A percentile compares a stretch with the other conserved stretches of the same genome.
Evolutionary conservation across 2,329 filamentous ascomycete species (phyloP).

Genomic region (Diaporthe humulicola): DNA sequence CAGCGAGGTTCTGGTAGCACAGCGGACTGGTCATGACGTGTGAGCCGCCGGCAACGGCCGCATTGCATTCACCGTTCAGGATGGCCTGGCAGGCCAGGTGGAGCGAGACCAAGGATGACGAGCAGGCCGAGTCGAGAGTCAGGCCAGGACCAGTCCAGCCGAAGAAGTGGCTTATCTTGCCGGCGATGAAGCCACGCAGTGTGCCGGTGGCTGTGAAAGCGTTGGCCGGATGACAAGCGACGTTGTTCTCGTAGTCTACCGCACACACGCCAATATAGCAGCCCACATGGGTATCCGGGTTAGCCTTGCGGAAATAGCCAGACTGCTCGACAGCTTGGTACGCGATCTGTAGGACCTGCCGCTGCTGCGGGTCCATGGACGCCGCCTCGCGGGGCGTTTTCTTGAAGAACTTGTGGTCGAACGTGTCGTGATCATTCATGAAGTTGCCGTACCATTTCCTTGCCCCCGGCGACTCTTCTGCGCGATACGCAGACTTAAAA

Average conservation of each 20-base stretch:
- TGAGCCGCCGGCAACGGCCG: conserved; percentile 49
- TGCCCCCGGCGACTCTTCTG: neutral
- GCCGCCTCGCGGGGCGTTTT: conserved; percentile 51
- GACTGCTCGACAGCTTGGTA: conserved; percentile 54
- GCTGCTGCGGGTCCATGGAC: conserved; percentile 58
- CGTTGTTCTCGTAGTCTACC: conserved; percentile 58
- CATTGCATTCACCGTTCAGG: conserved; percentile 45
- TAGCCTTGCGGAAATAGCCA: conserved; percentile 43
- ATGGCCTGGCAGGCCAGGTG: conserved; percentile 51
- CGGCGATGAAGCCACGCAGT: conserved; percentile 46
- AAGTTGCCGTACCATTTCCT: conserved; percentile 44
- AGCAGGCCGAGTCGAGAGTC: conserved; percentile 53
- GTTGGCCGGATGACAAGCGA: conserved; percentile 51
- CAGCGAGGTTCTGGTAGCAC: conserved; percentile 40
- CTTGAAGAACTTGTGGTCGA: conserved; percentile 58
- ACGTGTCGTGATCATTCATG: conserved; percentile 44
- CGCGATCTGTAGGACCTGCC: conserved; percentile 53
- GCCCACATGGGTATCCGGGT: conserved; percentile 49
- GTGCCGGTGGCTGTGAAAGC: conserved; percentile 55
- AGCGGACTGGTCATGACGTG: conserved; percentile 46
- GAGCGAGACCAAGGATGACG: conserved; percentile 52
- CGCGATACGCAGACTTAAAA: neutral
- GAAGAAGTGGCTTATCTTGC: conserved; percentile 47
- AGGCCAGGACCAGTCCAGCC: conserved; percentile 51
- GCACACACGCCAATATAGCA: conserved; percentile 53